These are phyloP conservation scores for Aspergillus ustus DNA, from an alignment of 2,329 filamentous ascomycete species.

Conservation along the genomic window DNA sequence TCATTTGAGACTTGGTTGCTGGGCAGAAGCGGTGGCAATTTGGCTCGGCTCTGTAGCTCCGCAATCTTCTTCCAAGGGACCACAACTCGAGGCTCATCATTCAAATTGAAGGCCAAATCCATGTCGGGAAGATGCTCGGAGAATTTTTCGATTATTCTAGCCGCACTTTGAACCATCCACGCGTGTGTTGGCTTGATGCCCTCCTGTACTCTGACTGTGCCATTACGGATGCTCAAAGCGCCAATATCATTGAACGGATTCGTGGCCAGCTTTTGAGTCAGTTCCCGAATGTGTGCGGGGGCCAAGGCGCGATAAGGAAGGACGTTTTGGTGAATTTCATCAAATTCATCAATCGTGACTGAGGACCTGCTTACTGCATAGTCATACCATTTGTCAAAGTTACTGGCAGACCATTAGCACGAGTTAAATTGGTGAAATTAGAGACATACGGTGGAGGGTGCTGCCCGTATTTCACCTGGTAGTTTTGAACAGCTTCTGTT, in stretches of 20 bases:
- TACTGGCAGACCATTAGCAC: conserved; percentile 33
- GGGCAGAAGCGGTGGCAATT: conserved; percentile 22
- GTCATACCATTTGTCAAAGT: conserved; percentile 64
- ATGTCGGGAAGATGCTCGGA: conserved; percentile 63
- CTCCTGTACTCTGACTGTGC: conserved; percentile 54
- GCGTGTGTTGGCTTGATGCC: conserved; percentile 60
- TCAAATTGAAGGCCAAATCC: conserved; percentile 67
- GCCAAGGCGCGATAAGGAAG: conserved; percentile 59
- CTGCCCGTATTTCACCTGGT: conserved; percentile 57
- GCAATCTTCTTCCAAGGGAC: conserved; percentile 55
- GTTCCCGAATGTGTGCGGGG: conserved; percentile 55
- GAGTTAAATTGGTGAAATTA: background rate
- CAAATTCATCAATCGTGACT: conserved; percentile 63
- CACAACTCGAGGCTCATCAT: conserved; percentile 63
- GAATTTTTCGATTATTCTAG: conserved; percentile 60
- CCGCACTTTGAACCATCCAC: conserved; percentile 62
- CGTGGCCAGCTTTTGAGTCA: conserved; percentile 58
- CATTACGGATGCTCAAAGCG: conserved; percentile 60
- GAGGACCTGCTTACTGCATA: conserved; percentile 59
- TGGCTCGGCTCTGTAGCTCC: conserved; percentile 38
- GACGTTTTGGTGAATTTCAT: conserved; percentile 62
- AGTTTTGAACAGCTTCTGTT: conserved; percentile 55
- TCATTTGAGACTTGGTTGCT: conserved; percentile 28
- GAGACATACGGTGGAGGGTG: conserved; percentile 58
- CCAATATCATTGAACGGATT: conserved; percentile 61